Conservation (phyloP, 2,329 filamentous ascomycete genomes). For the Pseudomassariella vexata region DNA sequence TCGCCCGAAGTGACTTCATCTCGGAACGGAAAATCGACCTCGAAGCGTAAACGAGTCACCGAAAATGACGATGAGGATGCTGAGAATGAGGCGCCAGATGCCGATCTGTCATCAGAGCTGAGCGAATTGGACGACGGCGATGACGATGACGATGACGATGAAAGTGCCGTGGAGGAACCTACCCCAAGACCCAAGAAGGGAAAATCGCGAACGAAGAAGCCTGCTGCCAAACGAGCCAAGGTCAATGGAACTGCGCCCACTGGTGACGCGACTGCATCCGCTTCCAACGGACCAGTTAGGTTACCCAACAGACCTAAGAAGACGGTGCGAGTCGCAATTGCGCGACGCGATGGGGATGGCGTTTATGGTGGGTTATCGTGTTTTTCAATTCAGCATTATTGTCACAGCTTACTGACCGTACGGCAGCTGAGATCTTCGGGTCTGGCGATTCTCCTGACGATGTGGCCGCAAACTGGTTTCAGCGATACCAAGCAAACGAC, state of each 20-base stretch:
- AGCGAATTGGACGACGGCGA: constrained; percentile 19
- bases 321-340: constrained; percentile 43
- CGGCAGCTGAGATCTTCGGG: constrained; percentile 58
- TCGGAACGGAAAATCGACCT: constrained; percentile 28
- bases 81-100: constrained; percentile 24
- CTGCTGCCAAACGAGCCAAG: constrained; percentile 59
- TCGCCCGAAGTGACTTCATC: constrained; percentile 44
- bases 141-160: constrained; percentile 31
- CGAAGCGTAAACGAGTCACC: constrained; percentile 53
- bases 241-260: constrained; percentile 47
- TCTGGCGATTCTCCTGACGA: constrained; percentile 51
- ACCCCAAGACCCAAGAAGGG: constrained; percentile 29
- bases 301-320: constrained; percentile 53
- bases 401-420: neutral
- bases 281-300: constrained; percentile 15
- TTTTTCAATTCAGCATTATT: neutral
- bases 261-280: constrained; percentile 29
- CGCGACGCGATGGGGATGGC: constrained; percentile 44
- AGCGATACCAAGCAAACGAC: constrained; percentile 49
- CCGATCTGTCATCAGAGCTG: too few relatives aligned
- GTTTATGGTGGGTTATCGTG: constrained; percentile 44
- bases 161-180: constrained; percentile 41
- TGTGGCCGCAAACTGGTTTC: constrained; percentile 56
- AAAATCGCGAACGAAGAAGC: constrained; percentile 45
- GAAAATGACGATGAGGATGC: constrained; percentile 37